These are phyloP conservation scores for Senna siamea DNA, from an alignment of 306 rosid genomes.

Conservation along the genomic window DNA sequence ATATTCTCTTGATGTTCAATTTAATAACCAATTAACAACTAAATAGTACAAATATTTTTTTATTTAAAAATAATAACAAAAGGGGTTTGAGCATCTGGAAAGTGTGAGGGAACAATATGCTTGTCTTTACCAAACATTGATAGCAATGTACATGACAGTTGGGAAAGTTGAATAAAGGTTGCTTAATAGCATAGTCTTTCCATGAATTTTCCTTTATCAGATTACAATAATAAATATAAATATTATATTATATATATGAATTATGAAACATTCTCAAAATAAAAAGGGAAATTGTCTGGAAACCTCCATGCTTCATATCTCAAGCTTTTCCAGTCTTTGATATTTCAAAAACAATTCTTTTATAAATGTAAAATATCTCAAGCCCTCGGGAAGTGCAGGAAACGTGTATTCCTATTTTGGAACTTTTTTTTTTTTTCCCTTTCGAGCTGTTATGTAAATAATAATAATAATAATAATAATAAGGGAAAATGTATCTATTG, in stretches of 20 bases:
- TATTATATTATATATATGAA: no score
- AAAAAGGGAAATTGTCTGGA: no score
- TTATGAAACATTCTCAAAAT: no score
- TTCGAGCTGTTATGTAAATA: background rate
- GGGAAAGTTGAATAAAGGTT: conserved; percentile 27
- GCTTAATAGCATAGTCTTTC: conserved; percentile 21
- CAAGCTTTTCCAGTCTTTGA: no score
- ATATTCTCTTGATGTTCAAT: no score
- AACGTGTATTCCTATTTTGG: no score
- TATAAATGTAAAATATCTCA: no score
- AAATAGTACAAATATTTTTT: background rate
- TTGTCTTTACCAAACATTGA: conserved; percentile 39
- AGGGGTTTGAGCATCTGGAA: conserved; percentile 2
- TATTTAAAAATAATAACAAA: background rate
- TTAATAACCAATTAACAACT: background rate
- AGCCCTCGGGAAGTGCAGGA: no score
- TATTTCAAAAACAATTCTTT: background rate
- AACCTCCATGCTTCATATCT: background rate
- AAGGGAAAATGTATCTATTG: background rate
- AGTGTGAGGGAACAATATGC: conserved; percentile 1
- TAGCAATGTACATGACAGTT: conserved; percentile 26
- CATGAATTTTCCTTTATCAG: background rate
- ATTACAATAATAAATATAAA: background rate
- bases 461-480: no score
- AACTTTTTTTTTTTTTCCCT: background rate